Evolutionary conservation across 805 yeast genomes (phyloP), one percentile per base, ranked within the genome.

Genomic region (Candida argentea): DNA sequence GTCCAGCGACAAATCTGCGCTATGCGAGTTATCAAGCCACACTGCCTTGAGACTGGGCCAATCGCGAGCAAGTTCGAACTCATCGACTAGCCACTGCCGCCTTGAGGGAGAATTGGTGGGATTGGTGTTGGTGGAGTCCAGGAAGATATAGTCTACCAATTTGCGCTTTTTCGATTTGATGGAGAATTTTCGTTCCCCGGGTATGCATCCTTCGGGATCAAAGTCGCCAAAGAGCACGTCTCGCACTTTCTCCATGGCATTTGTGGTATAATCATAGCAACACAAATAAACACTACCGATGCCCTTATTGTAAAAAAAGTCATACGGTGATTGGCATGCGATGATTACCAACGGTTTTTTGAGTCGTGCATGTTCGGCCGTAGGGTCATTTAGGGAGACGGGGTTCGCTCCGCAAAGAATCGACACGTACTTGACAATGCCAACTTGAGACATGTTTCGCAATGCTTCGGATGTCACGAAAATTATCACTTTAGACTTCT

Each of bases 321-420:
- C 81, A 39, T 70, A 73, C 1, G 82, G 81, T 4, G 76, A 67
- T 32, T 73, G 67, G 1, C 76, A 73, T 4, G 79, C 75, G n/a
- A 73, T 60, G 3, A 72, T 61, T 8, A 74, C 57, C 41, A 74
- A 51, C 4, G 78, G 79, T 38, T 70, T 72, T 16, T 56, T 32
- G 10, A 57, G 36, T 36, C 57, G 55, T 14, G 47, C 35, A 19
- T 37, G 34, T 5, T 43, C 36, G 9, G 46, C 30, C 5, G 42
- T 33, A 23, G 37, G 48, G 12, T 36, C 40, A 24, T 31, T 28
- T 25, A 51, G 43, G 3, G 48, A 41, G 20, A 39, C 37, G 3
- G 68, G 65, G 23, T 52, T 46, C 1, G 67, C 69, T 6, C 72
- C 69, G 44, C 81, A 73, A 10, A 73, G 51, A 12, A 70, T 57